phyloP scores from a whole-genome alignment of 768 basidiomycete species.

The Naganishia friedmannii region DNA sequence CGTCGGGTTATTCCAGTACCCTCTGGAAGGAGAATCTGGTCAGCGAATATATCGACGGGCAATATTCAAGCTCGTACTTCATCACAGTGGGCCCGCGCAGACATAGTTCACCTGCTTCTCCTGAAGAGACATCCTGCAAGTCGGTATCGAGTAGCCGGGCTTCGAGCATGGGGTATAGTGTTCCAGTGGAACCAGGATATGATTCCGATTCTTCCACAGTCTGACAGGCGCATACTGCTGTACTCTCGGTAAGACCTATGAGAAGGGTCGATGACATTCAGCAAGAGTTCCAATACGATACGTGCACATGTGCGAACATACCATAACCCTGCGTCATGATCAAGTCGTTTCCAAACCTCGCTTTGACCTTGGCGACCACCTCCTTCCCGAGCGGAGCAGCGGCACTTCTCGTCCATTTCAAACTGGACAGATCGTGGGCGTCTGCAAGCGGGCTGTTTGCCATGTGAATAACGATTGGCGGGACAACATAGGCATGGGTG shows the following conservation, averaged over 20 bases:
- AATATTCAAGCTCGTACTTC: conserved; percentile 53
- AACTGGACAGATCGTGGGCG: conserved; percentile 64
- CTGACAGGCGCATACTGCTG: conserved; percentile 5
- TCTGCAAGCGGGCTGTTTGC: conserved; percentile 64
- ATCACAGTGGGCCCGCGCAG: conserved; percentile 71
- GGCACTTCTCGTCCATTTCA: conserved; percentile 65
- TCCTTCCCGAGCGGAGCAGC: conserved; percentile 75
- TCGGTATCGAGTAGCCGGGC: conserved; percentile 65
- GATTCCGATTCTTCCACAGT: conserved; percentile 29
- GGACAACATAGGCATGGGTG: conserved; percentile 56
- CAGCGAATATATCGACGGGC: background rate
- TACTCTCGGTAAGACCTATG: conserved; percentile 25
- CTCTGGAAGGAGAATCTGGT: conserved; percentile 47
- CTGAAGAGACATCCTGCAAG: conserved; percentile 59
- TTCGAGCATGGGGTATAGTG: conserved; percentile 70
- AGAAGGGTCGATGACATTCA: background rate
- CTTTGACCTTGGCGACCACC: conserved; percentile 59
- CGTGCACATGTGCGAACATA: background rate
- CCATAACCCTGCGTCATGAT: conserved; percentile 26
- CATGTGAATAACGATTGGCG: conserved; percentile 77
- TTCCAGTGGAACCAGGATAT: conserved; percentile 66
- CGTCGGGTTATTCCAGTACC: conserved; percentile 69
- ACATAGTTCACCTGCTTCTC: conserved; percentile 73
- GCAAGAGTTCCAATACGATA: background rate
- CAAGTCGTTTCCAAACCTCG: conserved; percentile 42